Evolutionary conservation across 2,329 filamentous ascomycete species (phyloP).

Genomic region (Aspergillus chevalieri): DNA sequence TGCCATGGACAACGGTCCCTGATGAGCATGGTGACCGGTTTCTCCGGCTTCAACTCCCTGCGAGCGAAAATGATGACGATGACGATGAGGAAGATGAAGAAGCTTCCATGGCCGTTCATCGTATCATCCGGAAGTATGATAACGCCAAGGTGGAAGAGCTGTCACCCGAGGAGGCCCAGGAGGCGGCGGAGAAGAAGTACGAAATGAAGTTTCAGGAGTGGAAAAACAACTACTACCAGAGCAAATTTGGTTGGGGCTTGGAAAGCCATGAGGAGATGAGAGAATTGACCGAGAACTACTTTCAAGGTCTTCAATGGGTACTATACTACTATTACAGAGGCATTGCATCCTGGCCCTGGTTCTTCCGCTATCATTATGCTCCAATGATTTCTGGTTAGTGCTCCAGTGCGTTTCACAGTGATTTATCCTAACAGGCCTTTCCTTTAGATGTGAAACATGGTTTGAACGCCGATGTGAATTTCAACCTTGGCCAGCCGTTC

Average conservation of each 20-base stretch:
- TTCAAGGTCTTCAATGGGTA: constrained; percentile 96
- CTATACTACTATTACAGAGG: constrained; percentile 96
- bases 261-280: constrained; percentile 74
- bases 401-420: constrained; percentile 9
- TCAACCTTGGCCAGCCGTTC: constrained; percentile 92
- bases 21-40: constrained; percentile 62
- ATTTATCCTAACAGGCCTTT: constrained; percentile 15
- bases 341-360: constrained; percentile 98
- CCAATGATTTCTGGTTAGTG: constrained; percentile 78
- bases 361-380: constrained; percentile 92
- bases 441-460: constrained; percentile 75
- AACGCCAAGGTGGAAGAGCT: constrained; percentile 79
- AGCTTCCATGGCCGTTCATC: constrained; percentile 71
- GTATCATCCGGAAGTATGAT: constrained; percentile 85
- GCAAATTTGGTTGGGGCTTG: constrained; percentile 84
- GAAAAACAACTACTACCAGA: constrained; percentile 90
- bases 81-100: constrained; percentile 77
- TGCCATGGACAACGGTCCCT: constrained; percentile 60
- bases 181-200: constrained; percentile 76
- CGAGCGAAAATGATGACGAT: constrained; percentile 52
- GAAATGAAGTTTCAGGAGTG: constrained; percentile 82
- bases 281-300: constrained; percentile 87
- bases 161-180: constrained; percentile 70
- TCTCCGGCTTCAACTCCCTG: constrained; percentile 57
- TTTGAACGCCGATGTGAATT: constrained; percentile 78